phyloP scores from a whole-genome alignment of 2,329 filamentous ascomycete genomes.

The Colletotrichum tropicale region DNA sequence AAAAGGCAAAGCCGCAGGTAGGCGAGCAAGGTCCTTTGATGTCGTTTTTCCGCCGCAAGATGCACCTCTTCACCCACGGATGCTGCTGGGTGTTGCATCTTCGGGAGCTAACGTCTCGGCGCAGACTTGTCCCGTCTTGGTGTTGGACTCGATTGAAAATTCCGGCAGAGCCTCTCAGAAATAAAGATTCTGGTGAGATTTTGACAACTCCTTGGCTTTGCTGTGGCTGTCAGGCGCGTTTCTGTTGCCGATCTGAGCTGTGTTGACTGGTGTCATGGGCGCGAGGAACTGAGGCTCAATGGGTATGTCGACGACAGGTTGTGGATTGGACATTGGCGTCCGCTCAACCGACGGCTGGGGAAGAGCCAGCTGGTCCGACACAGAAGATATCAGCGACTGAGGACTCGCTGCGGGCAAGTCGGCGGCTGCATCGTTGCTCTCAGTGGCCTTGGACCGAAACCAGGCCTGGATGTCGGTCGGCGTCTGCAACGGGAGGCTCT shows the following conservation, averaged over 20 bases:
- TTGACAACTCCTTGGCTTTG: constrained; percentile 9
- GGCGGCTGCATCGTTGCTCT: background rate
- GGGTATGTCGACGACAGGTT: background rate
- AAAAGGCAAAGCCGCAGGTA: constrained; percentile 11
- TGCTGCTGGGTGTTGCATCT: background rate
- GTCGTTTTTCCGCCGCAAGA: background rate
- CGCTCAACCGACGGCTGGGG: background rate
- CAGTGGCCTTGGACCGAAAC: constrained; percentile 19
- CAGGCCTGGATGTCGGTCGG: constrained; percentile 24
- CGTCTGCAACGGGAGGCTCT: constrained; percentile 25
- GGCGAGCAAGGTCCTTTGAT: background rate
- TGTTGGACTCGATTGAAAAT: background rate
- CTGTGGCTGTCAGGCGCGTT: background rate
- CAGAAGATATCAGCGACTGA: background rate
- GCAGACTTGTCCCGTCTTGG: background rate
- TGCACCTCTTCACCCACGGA: background rate
- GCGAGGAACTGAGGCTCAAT: constrained; percentile 2
- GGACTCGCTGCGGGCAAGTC: background rate
- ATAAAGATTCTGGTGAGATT: constrained; percentile 15
- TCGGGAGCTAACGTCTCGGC: background rate
- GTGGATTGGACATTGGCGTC: background rate
- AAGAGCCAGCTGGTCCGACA: background rate
- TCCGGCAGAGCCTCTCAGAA: background rate
- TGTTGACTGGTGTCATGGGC: background rate
- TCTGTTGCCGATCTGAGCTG: background rate